Evolutionary conservation across 2,329 filamentous ascomycete species (phyloP), one percentile per base, ranked within the genome.

Genomic region (Fusarium coffeatum): DNA sequence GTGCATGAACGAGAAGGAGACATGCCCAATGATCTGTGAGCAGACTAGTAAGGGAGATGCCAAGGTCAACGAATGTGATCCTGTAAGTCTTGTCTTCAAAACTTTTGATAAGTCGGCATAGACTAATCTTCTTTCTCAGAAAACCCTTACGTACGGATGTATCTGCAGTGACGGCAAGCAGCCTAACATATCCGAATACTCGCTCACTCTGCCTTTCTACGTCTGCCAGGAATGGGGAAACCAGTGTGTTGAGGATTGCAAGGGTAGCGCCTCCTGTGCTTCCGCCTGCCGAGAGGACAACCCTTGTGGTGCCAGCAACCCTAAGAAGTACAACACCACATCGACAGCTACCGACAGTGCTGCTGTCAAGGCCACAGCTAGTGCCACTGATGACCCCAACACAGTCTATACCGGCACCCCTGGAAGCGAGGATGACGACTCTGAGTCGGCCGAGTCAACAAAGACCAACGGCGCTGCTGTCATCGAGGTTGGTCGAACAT

Each of bases 111-210:
- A 6, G 16, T 23, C 13, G 2, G 30, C 28, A 51, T 32, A 13
- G 34, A 18, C 51, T 64, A 28, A 64, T 48, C 25, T 58, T 7
- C 15, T 56, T 28, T 62, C 23, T 28, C 57, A 90, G 88, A 76
- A 84, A 54, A 82, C 83, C 22, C 85, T 95, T 51, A 85, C 82
- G n/a, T 95, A 91, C 81, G 83, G 85, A 68, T 96, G 92, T 79
- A 83, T 93, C 72, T 96, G 92, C 83, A 84, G 85, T 68, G 85
- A 91, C 77, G 87, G 88, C 77, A 78, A 85, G 66, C 81, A 86
- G 55, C 92, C 92, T 72, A 94, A 94, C 81, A 81, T 93, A 50
- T 88, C 90, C 75, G 86, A 94, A 80, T 96, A 91, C 86, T 90
- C 90, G 22, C 85, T 93, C 73, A 94, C 92, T 2, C 84, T 96